Evolutionary conservation across 768 basidiomycete species (phyloP), one percentile per base, ranked within the genome.

Genomic region (Rhodotorula sphaerocarpa): DNA sequence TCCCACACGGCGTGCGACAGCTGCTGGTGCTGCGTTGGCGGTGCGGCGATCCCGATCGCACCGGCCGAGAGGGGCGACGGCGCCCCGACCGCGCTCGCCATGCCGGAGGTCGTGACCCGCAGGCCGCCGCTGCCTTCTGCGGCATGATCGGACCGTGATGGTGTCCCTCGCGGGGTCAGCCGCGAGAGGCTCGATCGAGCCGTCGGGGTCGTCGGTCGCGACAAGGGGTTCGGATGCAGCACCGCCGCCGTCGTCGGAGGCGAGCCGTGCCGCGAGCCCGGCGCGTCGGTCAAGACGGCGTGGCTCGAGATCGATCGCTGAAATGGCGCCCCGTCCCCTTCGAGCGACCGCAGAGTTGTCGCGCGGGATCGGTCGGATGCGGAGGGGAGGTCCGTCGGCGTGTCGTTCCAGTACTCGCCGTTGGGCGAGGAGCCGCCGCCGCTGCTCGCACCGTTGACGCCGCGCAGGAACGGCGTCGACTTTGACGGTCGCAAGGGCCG

Each of bases 381-480:
- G 51, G 57, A 3, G 36, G 50, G 50, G 31, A 52, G 21, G 51
- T 51, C 11, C 7, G 28, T 47, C 43, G 65, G 61, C 23, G 54
- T 44, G 20, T 67, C 65, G 65, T 62, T 62, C 60, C 61, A 67
- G 30, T 52, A 36, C 6, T 56, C 25, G 39, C 41, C 39, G 47
- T 20, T n/a, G n/a, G n/a, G n/a, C n/a, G n/a, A 11, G 21, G 33
- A n/a, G 21, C 39, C 5, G 31, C 45, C 9, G 20, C 23, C 7
- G 23, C 51, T 43, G 52, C 21, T 25, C 3, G 36, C 18, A 44
- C 50, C 47, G 28, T 16, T 43, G 18, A 27, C 39, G 36, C 10
- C 48, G 12, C 66, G 62, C 23, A 68, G 56, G 55, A 68, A 68
- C 4, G 66, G 66, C 1, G 58, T 64, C 7, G 62, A 68, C 27